Conservation (phyloP, 106 monocot species). For the Dendrobium catenatum region DNA sequence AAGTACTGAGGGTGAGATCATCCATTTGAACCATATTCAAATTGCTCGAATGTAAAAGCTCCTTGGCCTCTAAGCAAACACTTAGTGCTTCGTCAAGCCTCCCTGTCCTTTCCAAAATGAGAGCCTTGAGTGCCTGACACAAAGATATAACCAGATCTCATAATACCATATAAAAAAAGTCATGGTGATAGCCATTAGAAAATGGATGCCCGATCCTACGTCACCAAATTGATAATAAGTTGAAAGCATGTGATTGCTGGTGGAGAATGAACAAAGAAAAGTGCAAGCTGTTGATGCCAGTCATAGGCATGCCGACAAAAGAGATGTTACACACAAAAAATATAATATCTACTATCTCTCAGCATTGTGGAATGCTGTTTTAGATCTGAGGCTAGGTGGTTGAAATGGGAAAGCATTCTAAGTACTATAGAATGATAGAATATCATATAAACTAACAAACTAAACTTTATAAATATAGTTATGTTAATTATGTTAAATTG, state of each 20-base stretch:
- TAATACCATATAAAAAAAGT: neutral
- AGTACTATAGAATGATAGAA: neutral
- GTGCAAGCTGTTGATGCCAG: neutral
- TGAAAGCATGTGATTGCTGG: neutral
- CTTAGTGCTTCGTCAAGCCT: conserved; percentile 76
- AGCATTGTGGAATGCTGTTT: neutral
- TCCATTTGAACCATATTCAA: conserved; percentile 45
- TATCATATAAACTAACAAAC: neutral
- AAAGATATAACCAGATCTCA: neutral
- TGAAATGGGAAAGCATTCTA: neutral
- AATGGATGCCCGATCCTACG: neutral
- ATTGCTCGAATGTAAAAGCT: conserved; percentile 44
- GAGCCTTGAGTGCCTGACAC: conserved; percentile 90
- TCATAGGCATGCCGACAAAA: neutral
- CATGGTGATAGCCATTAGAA: neutral
- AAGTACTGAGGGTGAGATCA: conserved; percentile 92
- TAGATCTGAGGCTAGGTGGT: neutral
- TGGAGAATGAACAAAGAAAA: neutral
- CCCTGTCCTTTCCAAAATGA: conserved; percentile 91
- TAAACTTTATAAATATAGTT: neutral
- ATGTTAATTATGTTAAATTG: too few relatives aligned
- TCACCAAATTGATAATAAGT: neutral
- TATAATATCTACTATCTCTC: neutral
- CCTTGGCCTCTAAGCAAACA: conserved; percentile 75
- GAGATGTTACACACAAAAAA: neutral